These are phyloP conservation scores for Chrysoporthe austroafricana DNA, from an alignment of 2,329 filamentous ascomycete species.

Conservation along the genomic window DNA sequence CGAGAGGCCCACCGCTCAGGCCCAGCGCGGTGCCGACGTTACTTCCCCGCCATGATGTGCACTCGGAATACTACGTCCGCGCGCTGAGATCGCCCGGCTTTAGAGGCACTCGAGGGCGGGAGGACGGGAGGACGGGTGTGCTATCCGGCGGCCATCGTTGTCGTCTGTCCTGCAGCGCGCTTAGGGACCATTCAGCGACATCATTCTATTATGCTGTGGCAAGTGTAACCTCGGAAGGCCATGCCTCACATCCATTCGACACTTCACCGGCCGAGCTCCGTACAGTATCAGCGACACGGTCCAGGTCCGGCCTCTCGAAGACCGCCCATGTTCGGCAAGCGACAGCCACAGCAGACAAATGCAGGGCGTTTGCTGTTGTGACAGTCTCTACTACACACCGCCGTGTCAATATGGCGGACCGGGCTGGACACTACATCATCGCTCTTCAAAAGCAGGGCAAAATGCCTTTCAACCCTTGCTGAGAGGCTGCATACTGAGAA, in stretches of 20 bases:
- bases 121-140: neutral
- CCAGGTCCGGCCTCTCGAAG: neutral
- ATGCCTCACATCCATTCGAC: neutral
- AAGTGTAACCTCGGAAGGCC: neutral
- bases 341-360: slow-evolving; percentile 15
- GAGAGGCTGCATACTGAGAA: neutral
- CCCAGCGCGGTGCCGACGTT: neutral
- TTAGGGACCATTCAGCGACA: neutral
- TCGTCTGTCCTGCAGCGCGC: neutral
- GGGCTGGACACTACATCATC: slow-evolving; percentile 13
- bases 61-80: slow-evolving; percentile 6
- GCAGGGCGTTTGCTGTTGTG: slow-evolving; percentile 13
- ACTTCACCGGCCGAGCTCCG: neutral
- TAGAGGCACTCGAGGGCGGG: neutral
- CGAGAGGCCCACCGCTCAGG: neutral
- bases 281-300: slow-evolving; percentile 23
- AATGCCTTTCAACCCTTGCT: slow-evolving; percentile 16
- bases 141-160: neutral
- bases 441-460: slow-evolving; percentile 19
- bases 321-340: neutral
- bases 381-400: slow-evolving; percentile 18
- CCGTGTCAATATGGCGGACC: slow-evolving; percentile 8
- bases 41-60: neutral
- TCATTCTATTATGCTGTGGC: neutral
- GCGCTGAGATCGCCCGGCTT: neutral